Base-by-base conservation (phyloP, 805 yeast genomes). In the Sugiyamaella floridensis region DNA sequence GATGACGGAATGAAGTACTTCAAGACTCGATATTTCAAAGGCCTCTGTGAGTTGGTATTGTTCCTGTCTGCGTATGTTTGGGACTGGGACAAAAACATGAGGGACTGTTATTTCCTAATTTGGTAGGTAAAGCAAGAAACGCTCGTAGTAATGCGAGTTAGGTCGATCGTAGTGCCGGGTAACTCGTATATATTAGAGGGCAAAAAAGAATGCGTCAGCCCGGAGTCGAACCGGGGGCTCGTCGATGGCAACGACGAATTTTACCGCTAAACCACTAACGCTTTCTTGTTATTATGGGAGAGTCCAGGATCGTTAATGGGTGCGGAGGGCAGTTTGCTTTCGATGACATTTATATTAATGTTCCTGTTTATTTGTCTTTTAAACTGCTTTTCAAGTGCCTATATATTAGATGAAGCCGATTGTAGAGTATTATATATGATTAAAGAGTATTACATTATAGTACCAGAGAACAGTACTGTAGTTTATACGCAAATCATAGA, bases 161-260 rank as follows among this genome's bases (percentile, higher is more conserved):
- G 26, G 26, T 22, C 26, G 6, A 6, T 22, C 6, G 26, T 22
- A 6, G 26, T 4, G 26, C 26, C 26, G 26, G 26, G 26, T 22
- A 22, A 22, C 26, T 22, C 3, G 3, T 4, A 22, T 22, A 3
- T 22, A 22, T 22, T 22, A 4, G n/a, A 32, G n/a, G 10, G 37
- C 37, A 32, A 32, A 11, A 32, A 32, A 32, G 55, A 58, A 65
- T 75, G 78, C 78, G 78, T 74, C 70, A 72, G 76, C 78, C 78
- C 77, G 78, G 78, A 75, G 74, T 75, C 78, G 78, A 75, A 75
- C 78, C 78, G 77, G 78, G 78, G 78, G 77, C 77, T 72, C 76
- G 68, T 71, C 76, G 76, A 75, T 75, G 78, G 78, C 78, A 75
- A 75, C 77, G 77, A 71, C 68, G 76, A 72, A 74, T 75, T 75